Evolutionary conservation across 202 grass and related monocot genomes (phyloP), one percentile per base, ranked within the genome.

Genomic region (Tripidium arundinaceum): DNA sequence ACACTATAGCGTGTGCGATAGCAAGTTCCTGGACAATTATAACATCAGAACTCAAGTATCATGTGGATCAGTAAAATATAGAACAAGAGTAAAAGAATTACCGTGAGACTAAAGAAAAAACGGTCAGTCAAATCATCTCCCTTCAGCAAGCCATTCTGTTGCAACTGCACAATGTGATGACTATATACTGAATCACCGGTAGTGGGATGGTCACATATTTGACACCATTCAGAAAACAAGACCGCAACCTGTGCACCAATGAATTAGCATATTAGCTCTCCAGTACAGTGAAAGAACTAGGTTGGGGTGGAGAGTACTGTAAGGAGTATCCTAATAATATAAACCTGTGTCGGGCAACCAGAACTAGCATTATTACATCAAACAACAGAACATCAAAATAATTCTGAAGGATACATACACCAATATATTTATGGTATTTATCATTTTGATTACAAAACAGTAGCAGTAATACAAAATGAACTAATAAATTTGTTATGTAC

Each of bases 181-280:
- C 82, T 78, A 74, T 91, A 94, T 54, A 80, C 73, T 13, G 92
- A 80, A 91, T 98, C 92, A 88, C 89, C 87, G 76, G 80, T 76
- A 66, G 67, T 77, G 54, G 92, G 95, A 81, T 80, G 95, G 79
- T 98, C 95, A 72, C 88, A 94, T 72, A 94, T 89, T 68, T 90
- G 90, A 57, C 90, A 98, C 95, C 95, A 98, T 6, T 98, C 95
- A 79, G 92, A 72, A 83, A 89, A 98, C 67, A 91, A 84, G 37
- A 89, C 62, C 38, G 86, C 83, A 72, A 93, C 91, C 95, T 98
- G 87, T 73, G 19, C 39, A 75, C 38, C 58, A 78, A 81, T 52
- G 58, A 84, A 88, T 77, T 76, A 81, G 11, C 11, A 11, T 21
- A 68, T 85, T 82, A 89, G 47, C 27, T 72, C 76, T 71, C 26